Evolutionary conservation across 495 filamentous ascomycete species (phyloP), one percentile per base, ranked within the genome.

Genomic region (Bryoglossum gracile): DNA sequence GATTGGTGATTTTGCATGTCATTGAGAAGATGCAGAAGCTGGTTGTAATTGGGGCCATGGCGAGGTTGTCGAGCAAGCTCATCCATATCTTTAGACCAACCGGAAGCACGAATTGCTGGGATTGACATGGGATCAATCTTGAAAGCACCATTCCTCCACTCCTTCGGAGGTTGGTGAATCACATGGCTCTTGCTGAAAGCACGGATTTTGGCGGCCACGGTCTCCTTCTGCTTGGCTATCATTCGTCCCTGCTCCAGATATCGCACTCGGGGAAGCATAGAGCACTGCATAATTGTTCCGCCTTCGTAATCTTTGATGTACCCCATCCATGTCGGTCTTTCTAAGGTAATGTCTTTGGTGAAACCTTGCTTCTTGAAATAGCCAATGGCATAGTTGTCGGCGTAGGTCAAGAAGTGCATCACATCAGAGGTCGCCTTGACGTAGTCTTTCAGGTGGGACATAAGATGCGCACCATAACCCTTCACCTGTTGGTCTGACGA

Each of bases 291-390:
- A 55, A 98, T 95, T 0, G 92, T 98, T 35, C 92, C 92, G 23
- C 92, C 92, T 68, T 98, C 92, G 65, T 98, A 98, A 65, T 98
- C 92, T 66, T 98, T 98, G 65, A 98, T 98, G 62, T 96, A 98
- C 23, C 92, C 92, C 94, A 97, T 98, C 92, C 92, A 98, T 14
- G 87, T 82, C 6, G 83, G 78, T 60, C 80, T 84, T 36, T 90
- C 87, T 1, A 98, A 78, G 0, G 89, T 95, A 56, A 98, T 97
- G 54, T 98, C 90, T 63, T 98, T 98, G 0, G 94, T 97, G 57
- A 98, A 98, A 0, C 92, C 92, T 65, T 98, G 92, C 65, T 98
- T 98, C 65, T 97, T 94, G 71, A 98, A 98, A 62, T 97, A 98
- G 6, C 94, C 92, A 55, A 96, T 98, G 17, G 92, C 92, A 60